Base-by-base conservation (phyloP, 352 stramenopile genomes). In the Pythium aristosporum region DNA sequence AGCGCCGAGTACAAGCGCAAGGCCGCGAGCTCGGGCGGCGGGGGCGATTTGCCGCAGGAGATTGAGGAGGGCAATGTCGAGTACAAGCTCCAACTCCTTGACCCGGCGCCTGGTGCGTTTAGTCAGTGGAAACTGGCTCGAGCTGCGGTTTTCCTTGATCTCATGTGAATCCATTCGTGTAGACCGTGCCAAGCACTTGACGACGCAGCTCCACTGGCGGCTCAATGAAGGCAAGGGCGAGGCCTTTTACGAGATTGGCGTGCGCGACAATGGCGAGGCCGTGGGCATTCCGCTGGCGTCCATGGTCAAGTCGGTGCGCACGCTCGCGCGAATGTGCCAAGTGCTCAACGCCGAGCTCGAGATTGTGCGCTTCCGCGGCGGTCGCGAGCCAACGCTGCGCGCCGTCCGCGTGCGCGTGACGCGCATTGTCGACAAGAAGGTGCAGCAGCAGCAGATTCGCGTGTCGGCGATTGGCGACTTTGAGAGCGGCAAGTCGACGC, bases 21-120 rank as follows among this genome's bases (percentile, higher is more conserved):
- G 44, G 32, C 48, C 16, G 37, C 23, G 18, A 23, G 10, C 16
- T 42, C 20, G 3, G 15, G 36, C 23, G 23, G 25, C 9, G 37
- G 23, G 44, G 54, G 25, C 5, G 65, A 72, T 49, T 67, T 94
- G 28, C 77, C 82, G 12, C 73, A 82, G 39, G 89, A 97, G 63
- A 74, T 96, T 49, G 89, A 97, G 68, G 86, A 96, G 64, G 89
- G 89, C 23, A 96, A 95, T 66, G 77, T 96, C 51, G 89, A 97
- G 79, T 96, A 97, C 72, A 97, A 97, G 74, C 79, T 91, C 51
- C 86, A 96, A 72, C 74, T 97, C 37, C 73, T 91, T n/a, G 75
- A 88, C 50, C 79, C 79, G 2, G 64, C 81, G 9, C 68, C 82
- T 47, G 75, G 75, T n/a, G n/a, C n/a, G n/a, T n/a, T n/a, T n/a